Evolutionary conservation across 2,329 filamentous ascomycete species (phyloP), one percentile per base, ranked within the genome.

Genomic region (Ophiostoma quercus): DNA sequence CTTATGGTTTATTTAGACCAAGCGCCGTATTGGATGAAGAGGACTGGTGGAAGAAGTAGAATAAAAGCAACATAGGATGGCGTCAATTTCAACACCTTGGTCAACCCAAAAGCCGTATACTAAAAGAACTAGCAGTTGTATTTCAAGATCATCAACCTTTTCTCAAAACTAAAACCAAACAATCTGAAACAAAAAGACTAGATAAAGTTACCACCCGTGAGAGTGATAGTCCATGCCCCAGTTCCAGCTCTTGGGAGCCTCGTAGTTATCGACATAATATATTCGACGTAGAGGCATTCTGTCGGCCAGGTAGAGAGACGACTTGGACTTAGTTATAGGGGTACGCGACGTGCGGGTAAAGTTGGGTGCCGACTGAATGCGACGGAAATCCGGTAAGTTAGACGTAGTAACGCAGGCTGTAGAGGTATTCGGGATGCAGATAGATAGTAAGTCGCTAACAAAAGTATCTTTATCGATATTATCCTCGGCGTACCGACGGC

Each of bases 161-260:
- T n/a, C n/a, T n/a, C n/a, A n/a, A n/a, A n/a, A n/a, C n/a, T n/a
- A n/a, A n/a, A n/a, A n/a, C n/a, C n/a, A n/a, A n/a, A n/a, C n/a
- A n/a, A n/a, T n/a, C n/a, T n/a, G n/a, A n/a, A n/a, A n/a, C n/a
- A n/a, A n/a, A n/a, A 22, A 4, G 51, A 62, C 43, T 22, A 60
- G 19, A 4, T 2, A 12, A 19, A 1, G 66, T n/a, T 60, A 73
- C 72, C 72, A 73, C 5, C 72, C 72, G n/a, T 69, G 68, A 16
- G 54, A 47, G 68, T 73, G 68, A 67, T 71, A 72, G 47, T 70
- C 68, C 22, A 37, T 39, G 34, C 19, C 67, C 47, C 37, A 71
- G 65, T 47, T 67, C 68, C 71, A 73, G 65, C 67, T 69, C 16
- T 67, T 47, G 8, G 71, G 69, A 6, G 66, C 41, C 25, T 43